Percentiles rank a stretch among this genome's conserved stretches.
phyloP scores from a whole-genome alignment of 2,329 filamentous ascomycete genomes.

The Xylaria sp. region DNA sequence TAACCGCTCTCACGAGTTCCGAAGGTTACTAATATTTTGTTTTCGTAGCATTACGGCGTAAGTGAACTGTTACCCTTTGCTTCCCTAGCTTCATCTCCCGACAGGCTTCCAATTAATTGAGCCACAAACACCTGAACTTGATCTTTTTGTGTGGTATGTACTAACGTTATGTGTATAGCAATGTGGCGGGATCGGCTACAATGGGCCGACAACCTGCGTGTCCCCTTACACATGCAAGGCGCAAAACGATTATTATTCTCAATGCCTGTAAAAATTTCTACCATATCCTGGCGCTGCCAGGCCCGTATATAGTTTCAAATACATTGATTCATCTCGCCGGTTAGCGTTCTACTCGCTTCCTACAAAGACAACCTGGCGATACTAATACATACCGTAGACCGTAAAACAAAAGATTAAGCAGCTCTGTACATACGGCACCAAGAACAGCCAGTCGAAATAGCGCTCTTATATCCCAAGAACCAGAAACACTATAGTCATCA shows the following conservation, averaged over 20 bases:
- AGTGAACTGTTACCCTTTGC: background rate
- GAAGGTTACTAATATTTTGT: background rate
- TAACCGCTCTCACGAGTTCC: background rate
- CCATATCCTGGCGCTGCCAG: background rate
- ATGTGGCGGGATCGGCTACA: slow-evolving; percentile 30
- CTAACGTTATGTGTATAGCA: slow-evolving; percentile 21
- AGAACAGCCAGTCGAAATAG: too few species aligned
- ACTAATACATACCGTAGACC: too few species aligned
- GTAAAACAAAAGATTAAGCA: too few species aligned
- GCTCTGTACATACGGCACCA: too few species aligned
- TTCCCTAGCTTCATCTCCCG: background rate
- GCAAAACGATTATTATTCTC: slow-evolving; percentile 30
- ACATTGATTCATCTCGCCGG: background rate
- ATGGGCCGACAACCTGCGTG: slow-evolving; percentile 27
- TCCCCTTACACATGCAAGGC: slow-evolving; percentile 27
- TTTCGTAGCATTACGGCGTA: slow-evolving; percentile 17
- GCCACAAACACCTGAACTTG: background rate
- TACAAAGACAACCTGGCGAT: background rate
- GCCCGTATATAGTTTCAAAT: slow-evolving; percentile 15
- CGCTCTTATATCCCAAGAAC: too few species aligned
- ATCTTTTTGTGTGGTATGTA: background rate
- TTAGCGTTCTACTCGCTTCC: background rate
- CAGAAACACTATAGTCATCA: background rate
- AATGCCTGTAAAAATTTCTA: slow-evolving; percentile 27
- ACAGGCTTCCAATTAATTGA: background rate